Base-by-base conservation (phyloP, 2,329 filamentous ascomycete species). In the Atkinsonella hypoxylon region DNA sequence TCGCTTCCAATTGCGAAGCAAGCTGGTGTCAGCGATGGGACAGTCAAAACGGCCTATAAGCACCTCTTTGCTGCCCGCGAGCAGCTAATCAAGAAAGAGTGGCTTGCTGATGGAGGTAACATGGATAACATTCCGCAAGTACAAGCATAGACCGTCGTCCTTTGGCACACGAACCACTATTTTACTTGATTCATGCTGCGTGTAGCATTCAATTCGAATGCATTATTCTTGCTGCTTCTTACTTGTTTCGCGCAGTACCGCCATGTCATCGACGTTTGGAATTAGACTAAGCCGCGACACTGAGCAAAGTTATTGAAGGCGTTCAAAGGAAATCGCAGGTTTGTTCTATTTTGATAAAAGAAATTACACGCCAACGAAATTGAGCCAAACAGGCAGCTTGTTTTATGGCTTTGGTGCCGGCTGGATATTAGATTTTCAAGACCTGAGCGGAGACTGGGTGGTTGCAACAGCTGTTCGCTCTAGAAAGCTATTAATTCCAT, bases 1-100 rank as follows among this genome's bases (percentile, higher is more conserved):
- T 85, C 89, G n/a, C 90, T 90, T 66, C 86, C 94, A 54, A 96
- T 98, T 59, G 87, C 89, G 5, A 68, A 70, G 22, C 84, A 93
- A 17, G 89, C 87, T 1, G 88, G 89, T 57, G 93, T 98, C 30
- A 96, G 89, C 64, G 94, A 98, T 63, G 90, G 93, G 50, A 98
- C 93, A 0, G 95, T 98, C 60, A 90, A 94, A 61, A 94, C 88
- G 26, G 90, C 91, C 0, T 98, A 97, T 74, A 93, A 93, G 64
- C 83, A 87, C 61, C 76, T 98, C 46, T 91, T 90, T 64, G 75
- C 77, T 17, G 82, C 85, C 46, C 80, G 82, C 47, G 82, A 91
- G 50, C 76, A 79, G 54, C 70, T 98, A 52, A 80, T 96, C 60
- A 82, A 85, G 58, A 73, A 81, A 48, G 81, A 85, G 53, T 91